These are phyloP conservation scores for Mytilinidion resinicola DNA, from an alignment of 495 filamentous ascomycete genomes.

Conservation along the genomic window DNA sequence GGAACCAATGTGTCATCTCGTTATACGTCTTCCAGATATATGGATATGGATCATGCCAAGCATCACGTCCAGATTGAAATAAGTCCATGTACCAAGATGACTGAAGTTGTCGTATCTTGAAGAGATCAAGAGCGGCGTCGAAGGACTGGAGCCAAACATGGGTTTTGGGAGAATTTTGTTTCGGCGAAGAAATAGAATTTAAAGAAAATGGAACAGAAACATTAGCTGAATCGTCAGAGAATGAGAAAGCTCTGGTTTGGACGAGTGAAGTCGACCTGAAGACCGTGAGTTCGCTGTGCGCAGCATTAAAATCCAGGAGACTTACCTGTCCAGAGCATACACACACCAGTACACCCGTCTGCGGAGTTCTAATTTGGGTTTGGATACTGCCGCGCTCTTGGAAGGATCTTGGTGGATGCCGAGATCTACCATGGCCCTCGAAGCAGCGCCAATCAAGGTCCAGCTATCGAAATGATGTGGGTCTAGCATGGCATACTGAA, in stretches of 20 bases:
- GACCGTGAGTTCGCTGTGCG: constrained; percentile 8
- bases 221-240: constrained; percentile 79
- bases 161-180: constrained; percentile 34
- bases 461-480: constrained; percentile 84
- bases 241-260: constrained; percentile 75
- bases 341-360: constrained; percentile 79
- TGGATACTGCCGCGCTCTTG: constrained; percentile 53
- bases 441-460: constrained; percentile 82
- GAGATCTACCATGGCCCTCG: constrained; percentile 75
- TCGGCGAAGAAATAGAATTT: constrained; percentile 22
- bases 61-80: constrained; percentile 62
- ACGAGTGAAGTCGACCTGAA: constrained; percentile 72
- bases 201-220: constrained; percentile 52
- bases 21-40: constrained; percentile 35
- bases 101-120: constrained; percentile 68
- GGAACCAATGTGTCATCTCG: constrained; percentile 25
- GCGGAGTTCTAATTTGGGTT: constrained; percentile 62
- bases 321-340: constrained; percentile 77
- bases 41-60: constrained; percentile 36
- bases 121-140: constrained; percentile 51
- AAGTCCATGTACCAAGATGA: constrained; percentile 78
- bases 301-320: constrained; percentile 8
- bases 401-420: constrained; percentile 85
- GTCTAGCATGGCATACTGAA: constrained; percentile 81
- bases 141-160: constrained; percentile 42